phyloP scores from a whole-genome alignment of 805 yeast species.

The Hanseniaspora hatyaiensis region DNA sequence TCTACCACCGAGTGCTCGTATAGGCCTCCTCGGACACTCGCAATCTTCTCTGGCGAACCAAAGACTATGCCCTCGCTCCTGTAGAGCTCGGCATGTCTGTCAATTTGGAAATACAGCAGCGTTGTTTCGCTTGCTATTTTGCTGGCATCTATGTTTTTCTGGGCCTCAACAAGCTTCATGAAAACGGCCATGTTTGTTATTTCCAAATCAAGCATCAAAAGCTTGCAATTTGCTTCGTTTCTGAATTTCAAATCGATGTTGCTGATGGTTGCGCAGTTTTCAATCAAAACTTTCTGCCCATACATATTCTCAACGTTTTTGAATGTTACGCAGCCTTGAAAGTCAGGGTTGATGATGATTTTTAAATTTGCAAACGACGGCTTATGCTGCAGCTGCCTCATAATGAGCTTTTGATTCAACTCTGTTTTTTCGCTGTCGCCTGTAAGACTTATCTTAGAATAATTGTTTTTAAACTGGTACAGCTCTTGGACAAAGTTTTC shows the following conservation, averaged over 20 bases:
- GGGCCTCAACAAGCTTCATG: not conserved
- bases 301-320: slow-evolving; percentile 12
- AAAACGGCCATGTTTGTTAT: not conserved
- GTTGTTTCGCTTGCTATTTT: too few relatives aligned
- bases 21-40: not conserved
- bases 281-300: slow-evolving; percentile 16
- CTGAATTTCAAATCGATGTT: slow-evolving; percentile 2
- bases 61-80: not conserved
- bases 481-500: slow-evolving; percentile 7
- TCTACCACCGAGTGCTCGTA: not conserved
- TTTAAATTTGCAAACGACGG: not conserved
- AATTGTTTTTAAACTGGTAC: slow-evolving; percentile 4
- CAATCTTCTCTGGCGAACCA: not conserved
- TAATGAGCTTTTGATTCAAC: not conserved
- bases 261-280: slow-evolving; percentile 2
- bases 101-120: not conserved
- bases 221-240: slow-evolving; percentile 3
- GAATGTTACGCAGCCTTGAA: slow-evolving; percentile 6
- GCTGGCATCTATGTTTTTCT: not conserved
- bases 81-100: not conserved
- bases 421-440: not conserved
- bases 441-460: not conserved
- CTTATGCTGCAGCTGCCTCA: not conserved
- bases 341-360: not conserved
- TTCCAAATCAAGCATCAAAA: slow-evolving; percentile 11